phyloP scores from a whole-genome alignment of 2,329 filamentous ascomycete genomes.

The Xylariaceae sp. region DNA sequence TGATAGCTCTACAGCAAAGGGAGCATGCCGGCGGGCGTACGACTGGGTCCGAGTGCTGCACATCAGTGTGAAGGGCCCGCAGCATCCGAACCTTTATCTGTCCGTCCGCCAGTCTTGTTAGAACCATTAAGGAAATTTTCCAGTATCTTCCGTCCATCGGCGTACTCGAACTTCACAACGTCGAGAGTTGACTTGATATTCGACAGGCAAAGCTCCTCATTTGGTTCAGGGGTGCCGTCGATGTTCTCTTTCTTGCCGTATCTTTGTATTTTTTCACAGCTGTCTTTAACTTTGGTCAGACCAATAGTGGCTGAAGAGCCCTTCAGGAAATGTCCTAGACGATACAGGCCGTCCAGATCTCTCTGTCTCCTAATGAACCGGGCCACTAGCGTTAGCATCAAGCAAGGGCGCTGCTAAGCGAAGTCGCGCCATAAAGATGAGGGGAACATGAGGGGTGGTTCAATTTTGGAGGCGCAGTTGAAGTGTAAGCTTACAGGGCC shows the following conservation, averaged over 20 bases:
- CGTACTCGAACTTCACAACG: constrained; percentile 71
- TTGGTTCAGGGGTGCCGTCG: constrained; percentile 62
- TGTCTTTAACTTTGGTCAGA: constrained; percentile 83
- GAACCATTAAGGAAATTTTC: constrained; percentile 59
- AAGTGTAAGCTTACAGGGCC: constrained; percentile 62
- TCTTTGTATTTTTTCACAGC: constrained; percentile 95
- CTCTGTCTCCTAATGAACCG: constrained; percentile 52
- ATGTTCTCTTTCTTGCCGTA: constrained; percentile 80
- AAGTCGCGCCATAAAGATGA: constrained; percentile 1
- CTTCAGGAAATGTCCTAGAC: constrained; percentile 92
- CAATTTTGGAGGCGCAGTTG: constrained; percentile 2
- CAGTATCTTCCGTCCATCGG: constrained; percentile 66
- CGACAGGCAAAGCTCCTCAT: constrained; percentile 64
- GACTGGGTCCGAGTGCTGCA: constrained; percentile 15
- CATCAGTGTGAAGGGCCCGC: background rate
- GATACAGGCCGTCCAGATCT: constrained; percentile 71
- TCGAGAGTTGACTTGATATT: constrained; percentile 67
- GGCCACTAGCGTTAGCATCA: constrained; percentile 21
- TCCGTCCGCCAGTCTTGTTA: constrained; percentile 17
- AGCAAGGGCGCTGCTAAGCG: background rate
- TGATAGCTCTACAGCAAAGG: constrained; percentile 19
- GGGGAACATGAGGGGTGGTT: constrained; percentile 10
- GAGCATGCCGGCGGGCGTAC: background rate
- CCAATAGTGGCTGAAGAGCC: constrained; percentile 94
- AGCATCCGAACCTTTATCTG: constrained; percentile 4